phyloP scores from a whole-genome alignment of 2,329 filamentous ascomycete genomes.

The Chlorencoelia australis region DNA sequence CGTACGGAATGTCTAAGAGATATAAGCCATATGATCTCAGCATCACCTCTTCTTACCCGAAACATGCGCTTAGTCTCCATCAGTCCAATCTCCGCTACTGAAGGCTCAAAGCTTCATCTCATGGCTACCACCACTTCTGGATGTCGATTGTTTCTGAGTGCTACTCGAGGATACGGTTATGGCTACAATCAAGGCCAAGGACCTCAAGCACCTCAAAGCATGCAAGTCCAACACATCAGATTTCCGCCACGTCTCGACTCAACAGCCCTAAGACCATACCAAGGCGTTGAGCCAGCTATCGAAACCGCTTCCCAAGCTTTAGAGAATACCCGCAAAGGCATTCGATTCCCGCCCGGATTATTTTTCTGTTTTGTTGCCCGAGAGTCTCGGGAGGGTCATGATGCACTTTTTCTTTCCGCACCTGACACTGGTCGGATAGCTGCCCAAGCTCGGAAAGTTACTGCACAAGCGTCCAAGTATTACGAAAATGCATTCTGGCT shows the following conservation, averaged over 20 bases:
- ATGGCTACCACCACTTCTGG: constrained; percentile 87
- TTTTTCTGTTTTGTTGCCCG: constrained; percentile 76
- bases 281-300: constrained; percentile 16
- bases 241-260: constrained; percentile 57
- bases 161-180: constrained; percentile 63
- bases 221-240: constrained; percentile 96
- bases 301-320: constrained; percentile 37
- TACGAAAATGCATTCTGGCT: constrained; percentile 76
- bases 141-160: constrained; percentile 84
- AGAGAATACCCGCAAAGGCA: constrained; percentile 40
- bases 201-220: constrained; percentile 67
- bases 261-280: constrained; percentile 20
- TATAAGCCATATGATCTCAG: constrained; percentile 77
- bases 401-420: constrained; percentile 72
- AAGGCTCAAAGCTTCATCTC: constrained; percentile 75
- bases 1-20: constrained; percentile 53
- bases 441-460: constrained; percentile 34
- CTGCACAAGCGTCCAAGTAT: constrained; percentile 34
- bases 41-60: constrained; percentile 59
- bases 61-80: constrained; percentile 72
- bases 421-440: constrained; percentile 84
- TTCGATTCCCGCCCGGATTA: constrained; percentile 73
- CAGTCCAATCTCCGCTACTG: constrained; percentile 68
- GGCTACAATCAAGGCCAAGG: constrained; percentile 47
- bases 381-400: constrained; percentile 46